Conservation (phyloP, 2,329 filamentous ascomycete species). For the Chrysoporthe deuterocubensis region DNA sequence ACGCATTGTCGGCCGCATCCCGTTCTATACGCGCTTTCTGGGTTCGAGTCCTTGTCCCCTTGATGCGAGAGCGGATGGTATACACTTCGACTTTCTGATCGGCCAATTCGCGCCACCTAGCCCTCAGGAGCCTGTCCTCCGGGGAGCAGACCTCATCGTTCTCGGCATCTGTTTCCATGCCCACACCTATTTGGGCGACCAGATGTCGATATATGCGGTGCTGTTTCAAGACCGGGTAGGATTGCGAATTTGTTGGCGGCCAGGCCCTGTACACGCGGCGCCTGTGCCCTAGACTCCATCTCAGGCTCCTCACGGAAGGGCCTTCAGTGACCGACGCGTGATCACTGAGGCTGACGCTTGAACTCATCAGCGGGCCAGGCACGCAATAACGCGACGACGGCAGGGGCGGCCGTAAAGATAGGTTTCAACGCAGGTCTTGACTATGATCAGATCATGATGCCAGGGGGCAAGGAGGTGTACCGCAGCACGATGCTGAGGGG, state of each 20-base stretch:
- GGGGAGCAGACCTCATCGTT: neutral
- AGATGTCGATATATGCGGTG: neutral
- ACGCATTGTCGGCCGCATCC: slow-evolving; percentile 21
- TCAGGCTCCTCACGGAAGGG: neutral
- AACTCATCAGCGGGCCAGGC: neutral
- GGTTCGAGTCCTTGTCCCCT: slow-evolving; percentile 11
- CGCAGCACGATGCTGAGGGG: neutral
- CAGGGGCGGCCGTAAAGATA: neutral
- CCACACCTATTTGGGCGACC: neutral
- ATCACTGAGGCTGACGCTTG: neutral
- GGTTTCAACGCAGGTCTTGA: neutral
- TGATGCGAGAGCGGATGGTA: slow-evolving; percentile 14
- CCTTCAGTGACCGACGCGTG: neutral
- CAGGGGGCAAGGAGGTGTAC: neutral
- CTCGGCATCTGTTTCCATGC: neutral
- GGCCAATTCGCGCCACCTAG: slow-evolving; percentile 32
- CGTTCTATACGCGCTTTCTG: slow-evolving; percentile 14
- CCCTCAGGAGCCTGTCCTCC: neutral
- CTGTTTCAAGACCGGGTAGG: neutral
- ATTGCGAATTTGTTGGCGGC: neutral
- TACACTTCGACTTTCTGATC: slow-evolving; percentile 32
- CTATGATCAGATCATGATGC: neutral
- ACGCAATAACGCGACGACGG: neutral
- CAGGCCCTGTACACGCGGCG: neutral
- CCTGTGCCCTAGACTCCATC: neutral